These are phyloP conservation scores for Nakazawaea holstii DNA, from an alignment of 805 yeast species.

Conservation along the genomic window DNA sequence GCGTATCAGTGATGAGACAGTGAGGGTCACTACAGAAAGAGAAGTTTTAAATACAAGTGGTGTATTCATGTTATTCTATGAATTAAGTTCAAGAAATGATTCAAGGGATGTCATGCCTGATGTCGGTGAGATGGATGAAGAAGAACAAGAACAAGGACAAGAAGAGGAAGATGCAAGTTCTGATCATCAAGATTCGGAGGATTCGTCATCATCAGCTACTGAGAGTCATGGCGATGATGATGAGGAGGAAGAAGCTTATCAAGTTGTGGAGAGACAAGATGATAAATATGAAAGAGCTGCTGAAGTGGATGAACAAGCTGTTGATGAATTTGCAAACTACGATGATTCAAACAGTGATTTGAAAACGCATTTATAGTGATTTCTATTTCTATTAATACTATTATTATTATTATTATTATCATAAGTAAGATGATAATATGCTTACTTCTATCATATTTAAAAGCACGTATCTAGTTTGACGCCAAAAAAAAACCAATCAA, in stretches of 20 bases:
- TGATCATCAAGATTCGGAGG: not conserved
- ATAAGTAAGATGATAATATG: too few relatives aligned
- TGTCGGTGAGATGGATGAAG: constrained; percentile 15
- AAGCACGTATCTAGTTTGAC: too few relatives aligned
- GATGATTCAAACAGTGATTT: too few relatives aligned
- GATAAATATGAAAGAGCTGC: not conserved
- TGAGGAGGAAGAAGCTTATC: not conserved
- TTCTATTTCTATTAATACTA: too few relatives aligned
- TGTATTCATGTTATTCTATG: constrained; percentile 90
- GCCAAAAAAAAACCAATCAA: too few relatives aligned
- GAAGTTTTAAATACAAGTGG: constrained; percentile 83
- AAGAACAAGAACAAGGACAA: not conserved
- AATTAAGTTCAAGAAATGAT: constrained; percentile 37
- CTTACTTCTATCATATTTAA: too few relatives aligned
- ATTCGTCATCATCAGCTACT: not conserved
- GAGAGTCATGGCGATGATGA: not conserved
- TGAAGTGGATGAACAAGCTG: not conserved
- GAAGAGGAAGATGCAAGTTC: not conserved
- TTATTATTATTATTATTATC: too few relatives aligned
- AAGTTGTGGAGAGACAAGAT: not conserved
- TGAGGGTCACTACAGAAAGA: constrained; percentile 69
- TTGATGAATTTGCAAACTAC: not conserved
- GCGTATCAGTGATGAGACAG: constrained; percentile 90
- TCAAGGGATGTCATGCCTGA: constrained; percentile 50
- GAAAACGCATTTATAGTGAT: too few relatives aligned